These are phyloP conservation scores for Naganishia antarctica DNA, from an alignment of 768 basidiomycete genomes.

Conservation along the genomic window DNA sequence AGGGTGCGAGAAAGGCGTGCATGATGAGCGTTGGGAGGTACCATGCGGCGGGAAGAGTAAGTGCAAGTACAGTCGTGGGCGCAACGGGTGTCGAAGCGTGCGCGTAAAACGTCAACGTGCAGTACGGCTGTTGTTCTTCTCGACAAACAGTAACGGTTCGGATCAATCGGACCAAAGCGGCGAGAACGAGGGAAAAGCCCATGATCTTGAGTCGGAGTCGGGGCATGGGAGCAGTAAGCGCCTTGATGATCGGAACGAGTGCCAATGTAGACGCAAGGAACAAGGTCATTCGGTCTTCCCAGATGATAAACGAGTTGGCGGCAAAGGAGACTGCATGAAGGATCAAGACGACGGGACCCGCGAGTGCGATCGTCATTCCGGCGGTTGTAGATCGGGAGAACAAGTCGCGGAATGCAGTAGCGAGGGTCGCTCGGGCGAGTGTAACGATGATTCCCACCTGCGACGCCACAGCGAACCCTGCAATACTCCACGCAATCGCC, in stretches of 20 bases:
- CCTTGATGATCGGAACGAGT: conserved; percentile 61
- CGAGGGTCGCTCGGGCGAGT: conserved; percentile 17
- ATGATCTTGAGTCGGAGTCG: conserved; percentile 72
- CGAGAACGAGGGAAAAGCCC: conserved; percentile 64
- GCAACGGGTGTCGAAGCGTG: conserved; percentile 66
- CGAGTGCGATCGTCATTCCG: conserved; percentile 26
- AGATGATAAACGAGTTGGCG: conserved; percentile 95
- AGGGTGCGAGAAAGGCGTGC: conserved; percentile 59
- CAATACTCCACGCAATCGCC: conserved; percentile 41
- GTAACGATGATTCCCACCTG: conserved; percentile 31
- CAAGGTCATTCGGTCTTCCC: conserved; percentile 81
- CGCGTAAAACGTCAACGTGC: conserved; percentile 81
- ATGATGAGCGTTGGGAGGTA: conserved; percentile 58
- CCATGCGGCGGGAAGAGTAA: conserved; percentile 59
- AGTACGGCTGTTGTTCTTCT: conserved; percentile 89
- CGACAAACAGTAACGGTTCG: conserved; percentile 79
- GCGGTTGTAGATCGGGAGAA: conserved; percentile 23
- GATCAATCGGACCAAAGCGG: conserved; percentile 68
- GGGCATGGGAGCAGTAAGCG: conserved; percentile 63
- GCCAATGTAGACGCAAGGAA: conserved; percentile 62
- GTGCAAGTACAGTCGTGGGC: conserved; percentile 58
- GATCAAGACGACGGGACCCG: conserved; percentile 44
- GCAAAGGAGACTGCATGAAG: conserved; percentile 73
- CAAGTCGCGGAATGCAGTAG: neutral
- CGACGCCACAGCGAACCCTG: conserved; percentile 36